Percentiles rank a stretch among this genome's conserved stretches.
phyloP scores from a whole-genome alignment of 257 asterid species.

The Galeopsis tetrahit region DNA sequence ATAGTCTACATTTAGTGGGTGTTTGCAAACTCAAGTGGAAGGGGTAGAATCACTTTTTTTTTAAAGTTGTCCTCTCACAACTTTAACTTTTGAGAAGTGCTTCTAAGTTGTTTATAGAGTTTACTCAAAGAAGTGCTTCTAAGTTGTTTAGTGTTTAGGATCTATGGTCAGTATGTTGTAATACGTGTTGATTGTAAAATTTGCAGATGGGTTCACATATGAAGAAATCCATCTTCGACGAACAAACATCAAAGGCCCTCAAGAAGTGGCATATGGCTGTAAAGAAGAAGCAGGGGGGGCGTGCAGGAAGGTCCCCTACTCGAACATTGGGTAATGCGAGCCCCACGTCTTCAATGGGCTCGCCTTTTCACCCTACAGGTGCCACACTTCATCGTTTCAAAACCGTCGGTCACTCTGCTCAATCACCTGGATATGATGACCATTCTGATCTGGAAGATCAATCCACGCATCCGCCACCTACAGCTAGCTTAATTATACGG shows the following conservation, averaged over 20 bases:
- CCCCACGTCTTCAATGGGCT: slow-evolving; percentile 67
- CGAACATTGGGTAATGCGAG: slow-evolving; percentile 63
- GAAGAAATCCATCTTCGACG: slow-evolving; percentile 89
- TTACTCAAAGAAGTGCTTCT: too few species aligned
- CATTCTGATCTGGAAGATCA: slow-evolving; percentile 70
- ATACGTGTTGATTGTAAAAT: neutral
- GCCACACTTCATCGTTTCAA: slow-evolving; percentile 70
- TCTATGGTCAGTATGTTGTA: neutral
- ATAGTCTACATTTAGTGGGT: neutral
- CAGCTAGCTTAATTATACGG: slow-evolving; percentile 50
- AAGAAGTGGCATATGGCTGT: slow-evolving; percentile 93
- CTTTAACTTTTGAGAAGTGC: too few species aligned
- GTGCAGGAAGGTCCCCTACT: slow-evolving; percentile 58
- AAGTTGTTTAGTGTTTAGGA: too few species aligned
- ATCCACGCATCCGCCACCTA: slow-evolving; percentile 45
- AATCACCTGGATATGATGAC: slow-evolving; percentile 44
- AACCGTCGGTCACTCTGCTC: slow-evolving; percentile 67
- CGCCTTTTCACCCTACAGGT: slow-evolving; percentile 58
- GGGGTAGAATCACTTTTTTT: too few species aligned
- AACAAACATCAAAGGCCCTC: slow-evolving; percentile 86
- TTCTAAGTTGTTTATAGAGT: too few species aligned
- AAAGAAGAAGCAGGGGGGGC: slow-evolving; percentile 64
- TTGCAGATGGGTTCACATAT: slow-evolving; percentile 86
- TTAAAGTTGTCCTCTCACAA: too few species aligned
- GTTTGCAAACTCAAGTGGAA: too few species aligned